phyloP scores from a whole-genome alignment of 768 basidiomycete species.

The Termitomyces sp. region DNA sequence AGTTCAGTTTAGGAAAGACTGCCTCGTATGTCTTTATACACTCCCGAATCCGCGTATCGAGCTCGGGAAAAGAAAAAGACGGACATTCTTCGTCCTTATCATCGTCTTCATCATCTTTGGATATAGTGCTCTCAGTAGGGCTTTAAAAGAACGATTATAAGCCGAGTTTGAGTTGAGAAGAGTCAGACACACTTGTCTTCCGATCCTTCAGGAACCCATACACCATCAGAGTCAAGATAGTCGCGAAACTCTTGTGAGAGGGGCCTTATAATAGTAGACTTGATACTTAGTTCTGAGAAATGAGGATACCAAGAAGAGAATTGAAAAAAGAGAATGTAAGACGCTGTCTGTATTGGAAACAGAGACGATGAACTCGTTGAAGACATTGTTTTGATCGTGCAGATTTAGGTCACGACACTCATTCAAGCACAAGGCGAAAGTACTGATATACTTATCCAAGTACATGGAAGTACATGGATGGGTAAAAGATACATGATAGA shows the following conservation, averaged over 20 bases:
- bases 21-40: slow-evolving; percentile 67
- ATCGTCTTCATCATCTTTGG: slow-evolving; percentile 39
- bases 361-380: slow-evolving; percentile 14
- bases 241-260: slow-evolving; percentile 55
- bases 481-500: slow-evolving; percentile 7
- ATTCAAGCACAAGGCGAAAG: background rate
- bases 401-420: background rate
- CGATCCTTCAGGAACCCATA: slow-evolving; percentile 77
- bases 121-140: slow-evolving; percentile 47
- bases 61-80: slow-evolving; percentile 69
- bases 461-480: background rate
- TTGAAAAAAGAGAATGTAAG: slow-evolving; percentile 66
- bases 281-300: slow-evolving; percentile 60
- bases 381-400: slow-evolving; percentile 6
- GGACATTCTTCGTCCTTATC: slow-evolving; percentile 18
- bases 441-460: background rate
- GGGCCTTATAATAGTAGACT: slow-evolving; percentile 70
- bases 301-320: slow-evolving; percentile 82
- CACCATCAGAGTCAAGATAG: slow-evolving; percentile 81
- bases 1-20: slow-evolving; percentile 95
- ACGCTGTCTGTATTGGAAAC: slow-evolving; percentile 48
- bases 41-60: slow-evolving; percentile 68
- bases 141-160: slow-evolving; percentile 25
- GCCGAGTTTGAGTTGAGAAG: background rate
- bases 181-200: slow-evolving; percentile 58